Evolutionary conservation across 2,329 filamentous ascomycete species (phyloP), one percentile per base, ranked within the genome.

Genomic region (Exserohilum turcica): DNA sequence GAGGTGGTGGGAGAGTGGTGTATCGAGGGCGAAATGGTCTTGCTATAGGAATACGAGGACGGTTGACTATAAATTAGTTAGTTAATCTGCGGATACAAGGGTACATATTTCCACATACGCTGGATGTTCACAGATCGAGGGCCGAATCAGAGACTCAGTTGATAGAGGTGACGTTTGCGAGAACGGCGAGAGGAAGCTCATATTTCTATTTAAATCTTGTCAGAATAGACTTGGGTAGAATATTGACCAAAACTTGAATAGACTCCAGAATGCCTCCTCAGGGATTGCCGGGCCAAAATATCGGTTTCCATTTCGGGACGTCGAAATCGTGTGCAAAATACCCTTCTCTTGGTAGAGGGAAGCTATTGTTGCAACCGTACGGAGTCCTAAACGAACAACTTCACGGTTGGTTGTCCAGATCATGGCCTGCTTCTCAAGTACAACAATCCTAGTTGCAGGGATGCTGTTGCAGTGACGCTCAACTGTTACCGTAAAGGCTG

Each of bases 211-310:
- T 13, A 18, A 10, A 2, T 18, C 6, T 24, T 9, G 60, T 65
- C 44, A 65, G 62, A 63, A 35, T 31, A 1, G 27, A 18, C 46
- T 48, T 27, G 56, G 16, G 27, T 21, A 27, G 35, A 39, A 24
- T 15, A 16, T 9, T 33, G 27, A 47, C 38, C 52, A 49, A 32
- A 48, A 12, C 18, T 37, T 10, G 24, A 29, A 29, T 3, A 21
- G n/a, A 38, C 6, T 31, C 31, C 9, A n/a, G 29, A 3, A 18
- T 18, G 5, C 31, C 7, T 19, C 44, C 13, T 16, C 1, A 15
- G 10, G n/a, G 13, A 13, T 13, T 21, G 35, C 8, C 12, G 7
- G 16, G 24, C 3, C 10, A 29, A 16, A 7, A 12, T 7, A n/a
- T n/a, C n/a, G n/a, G n/a, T n/a, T n/a, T n/a, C n/a, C n/a, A n/a